Evolutionary conservation across 2,329 filamentous ascomycete species (phyloP).

Genomic region (Ramularia collo-cygni): DNA sequence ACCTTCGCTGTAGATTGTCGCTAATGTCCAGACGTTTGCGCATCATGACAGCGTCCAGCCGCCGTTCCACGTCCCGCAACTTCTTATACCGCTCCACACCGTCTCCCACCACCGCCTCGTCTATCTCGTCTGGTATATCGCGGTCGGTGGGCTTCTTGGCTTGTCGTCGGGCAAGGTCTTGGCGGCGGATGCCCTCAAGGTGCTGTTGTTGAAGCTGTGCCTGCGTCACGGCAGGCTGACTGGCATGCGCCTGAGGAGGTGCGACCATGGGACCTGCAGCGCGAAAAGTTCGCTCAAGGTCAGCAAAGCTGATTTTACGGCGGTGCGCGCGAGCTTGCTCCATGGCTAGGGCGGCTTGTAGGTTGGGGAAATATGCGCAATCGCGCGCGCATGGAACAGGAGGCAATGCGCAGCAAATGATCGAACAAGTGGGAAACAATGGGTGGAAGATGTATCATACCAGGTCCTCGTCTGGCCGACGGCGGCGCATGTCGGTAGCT

Average conservation of each 20-base stretch:
- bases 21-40: constrained; percentile 87
- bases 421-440: background rate
- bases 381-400: background rate
- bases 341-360: constrained; percentile 11
- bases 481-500: constrained; percentile 38
- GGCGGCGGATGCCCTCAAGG: constrained; percentile 35
- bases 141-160: constrained; percentile 90
- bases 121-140: constrained; percentile 75
- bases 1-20: constrained; percentile 65
- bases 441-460: constrained; percentile 26
- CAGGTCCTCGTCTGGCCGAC: constrained; percentile 37
- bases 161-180: constrained; percentile 63
- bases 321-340: constrained; percentile 20
- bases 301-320: constrained; percentile 43
- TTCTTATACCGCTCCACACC: constrained; percentile 75
- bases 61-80: constrained; percentile 78
- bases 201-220: constrained; percentile 42
- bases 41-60: constrained; percentile 86
- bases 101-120: constrained; percentile 77
- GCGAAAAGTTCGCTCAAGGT: constrained; percentile 41
- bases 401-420: background rate
- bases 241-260: constrained; percentile 23
- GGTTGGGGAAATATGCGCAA: constrained; percentile 1
- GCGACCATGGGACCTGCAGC: constrained; percentile 37
- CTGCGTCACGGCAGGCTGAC: constrained; percentile 42